These are phyloP conservation scores for Colletotrichum falcatum DNA, from an alignment of 2,329 filamentous ascomycete species.

Conservation along the genomic window DNA sequence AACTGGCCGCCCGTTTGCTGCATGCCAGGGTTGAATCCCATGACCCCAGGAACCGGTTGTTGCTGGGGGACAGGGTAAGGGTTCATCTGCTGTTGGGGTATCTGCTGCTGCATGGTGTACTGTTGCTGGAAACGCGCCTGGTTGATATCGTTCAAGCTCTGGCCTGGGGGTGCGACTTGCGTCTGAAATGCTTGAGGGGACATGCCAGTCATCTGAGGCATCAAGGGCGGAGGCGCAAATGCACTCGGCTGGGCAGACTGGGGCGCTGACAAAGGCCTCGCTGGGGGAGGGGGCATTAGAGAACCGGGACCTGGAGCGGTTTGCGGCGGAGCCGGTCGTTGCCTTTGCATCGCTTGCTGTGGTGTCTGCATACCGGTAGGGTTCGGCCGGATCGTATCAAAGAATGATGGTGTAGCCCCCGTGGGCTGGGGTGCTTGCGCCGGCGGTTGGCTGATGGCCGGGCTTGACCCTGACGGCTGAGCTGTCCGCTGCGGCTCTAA, in stretches of 20 bases:
- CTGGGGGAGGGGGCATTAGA: slow-evolving; percentile 81
- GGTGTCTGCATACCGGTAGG: slow-evolving; percentile 31
- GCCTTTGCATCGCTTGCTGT: slow-evolving; percentile 53
- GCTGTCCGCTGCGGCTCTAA: slow-evolving; percentile 60
- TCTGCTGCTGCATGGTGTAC: slow-evolving; percentile 60
- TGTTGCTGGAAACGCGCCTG: slow-evolving; percentile 75
- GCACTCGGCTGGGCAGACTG: slow-evolving; percentile 80
- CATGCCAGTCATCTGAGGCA: slow-evolving; percentile 85
- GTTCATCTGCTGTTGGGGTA: slow-evolving; percentile 55
- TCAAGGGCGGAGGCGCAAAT: slow-evolving; percentile 80
- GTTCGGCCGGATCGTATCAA: slow-evolving; percentile 52
- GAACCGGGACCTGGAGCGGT: slow-evolving; percentile 67
- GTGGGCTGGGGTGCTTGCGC: slow-evolving; percentile 58
- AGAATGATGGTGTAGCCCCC: slow-evolving; percentile 71
- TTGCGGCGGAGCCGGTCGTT: slow-evolving; percentile 56
- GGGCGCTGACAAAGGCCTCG: slow-evolving; percentile 87
- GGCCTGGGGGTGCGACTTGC: slow-evolving; percentile 77
- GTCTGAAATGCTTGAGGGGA: slow-evolving; percentile 57
- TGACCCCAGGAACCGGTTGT: slow-evolving; percentile 49
- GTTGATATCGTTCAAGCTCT: slow-evolving; percentile 80
- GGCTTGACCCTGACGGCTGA: slow-evolving; percentile 43
- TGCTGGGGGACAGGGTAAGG: slow-evolving; percentile 50
- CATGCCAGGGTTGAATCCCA: slow-evolving; percentile 52
- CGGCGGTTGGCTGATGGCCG: slow-evolving; percentile 50
- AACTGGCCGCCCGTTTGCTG: slow-evolving; percentile 49